Conservation (phyloP, 1,139 yeast species). For the Trichomonascaceae sp. region DNA sequence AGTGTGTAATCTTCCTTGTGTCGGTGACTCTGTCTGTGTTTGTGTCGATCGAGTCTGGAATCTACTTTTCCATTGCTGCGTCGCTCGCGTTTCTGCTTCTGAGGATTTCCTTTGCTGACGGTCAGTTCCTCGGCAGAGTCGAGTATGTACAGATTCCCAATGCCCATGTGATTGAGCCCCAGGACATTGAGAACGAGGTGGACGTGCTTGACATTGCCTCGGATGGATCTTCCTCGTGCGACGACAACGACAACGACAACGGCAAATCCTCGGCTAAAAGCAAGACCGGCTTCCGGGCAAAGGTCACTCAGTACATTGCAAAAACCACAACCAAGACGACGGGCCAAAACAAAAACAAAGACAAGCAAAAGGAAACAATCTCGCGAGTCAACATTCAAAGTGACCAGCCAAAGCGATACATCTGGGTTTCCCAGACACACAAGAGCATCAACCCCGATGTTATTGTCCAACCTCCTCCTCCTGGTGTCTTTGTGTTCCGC, state of each 20-base stretch:
- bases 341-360: neutral
- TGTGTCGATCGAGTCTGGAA: slow-evolving; percentile 74
- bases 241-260: neutral
- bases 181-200: neutral
- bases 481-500: slow-evolving; percentile 78
- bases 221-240: too few species aligned
- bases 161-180: slow-evolving; percentile 33
- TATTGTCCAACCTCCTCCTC: slow-evolving; percentile 64
- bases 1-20: slow-evolving; percentile 59
- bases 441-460: slow-evolving; percentile 45
- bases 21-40: slow-evolving; percentile 75
- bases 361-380: neutral
- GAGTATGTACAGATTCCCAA: slow-evolving; percentile 29
- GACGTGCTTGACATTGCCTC: too few species aligned
- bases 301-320: neutral
- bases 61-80: slow-evolving; percentile 81
- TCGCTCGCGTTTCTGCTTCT: slow-evolving; percentile 63
- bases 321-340: neutral
- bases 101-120: slow-evolving; percentile 68
- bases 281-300: neutral
- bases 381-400: neutral
- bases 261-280: neutral
- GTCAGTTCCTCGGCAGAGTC: slow-evolving; percentile 71
- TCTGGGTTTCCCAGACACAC: slow-evolving; percentile 67
- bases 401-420: slow-evolving; percentile 8